Base-by-base conservation (phyloP, 23 red algal species). In the Pyropia haitanensis region DNA sequence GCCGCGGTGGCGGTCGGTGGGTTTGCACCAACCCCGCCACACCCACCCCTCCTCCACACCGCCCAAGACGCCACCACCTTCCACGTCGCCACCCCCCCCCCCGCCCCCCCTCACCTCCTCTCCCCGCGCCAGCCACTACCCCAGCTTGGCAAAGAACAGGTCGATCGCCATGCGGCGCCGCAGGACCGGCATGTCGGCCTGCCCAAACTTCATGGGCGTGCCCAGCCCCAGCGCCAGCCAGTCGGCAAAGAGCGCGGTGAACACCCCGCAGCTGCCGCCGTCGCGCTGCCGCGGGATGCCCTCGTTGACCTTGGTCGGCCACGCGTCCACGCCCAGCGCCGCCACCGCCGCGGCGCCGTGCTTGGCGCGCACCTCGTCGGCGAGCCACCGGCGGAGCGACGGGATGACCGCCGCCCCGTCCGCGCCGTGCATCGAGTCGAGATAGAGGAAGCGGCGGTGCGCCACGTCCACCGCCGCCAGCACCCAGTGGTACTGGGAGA, bases 401-500 rank as follows among this genome's bases (percentile, higher is more conserved):
- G 49, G 51, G 13, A 91, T 49, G n/a, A 73, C 64, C 3, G 52
- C 53, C 30, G 53, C 50, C 10, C 34, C 24, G 56, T 91, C 87
- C 18, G 32, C 56, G 0, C 66, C 53, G 33, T 57, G 56, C 55
- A 81, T 76, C 19, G 87, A 81, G 61, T 91, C 87, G 14, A 82
- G 54, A 18, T 77, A 81, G 4, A 68, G 61, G 26, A 91, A 76
- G 19, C 75, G 31, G 52, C 58, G 65, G 5, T 57, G 25, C 16
- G 56, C 49, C 27, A 82, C 28, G 49, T 91, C 77, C 27, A 91
- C 76, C 12, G 61, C 77, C 5, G 51, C 71, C 19, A 91, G 77
- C 6, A 91, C 77, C 87, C 87, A 91, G 44, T 91, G 87, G 58
- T 77, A 71, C 24, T 91, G 80, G 31, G 51, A 60, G 32, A 91